Conservation (phyloP, 2,329 filamentous ascomycete species). For the Paracamarosporium sp. region DNA sequence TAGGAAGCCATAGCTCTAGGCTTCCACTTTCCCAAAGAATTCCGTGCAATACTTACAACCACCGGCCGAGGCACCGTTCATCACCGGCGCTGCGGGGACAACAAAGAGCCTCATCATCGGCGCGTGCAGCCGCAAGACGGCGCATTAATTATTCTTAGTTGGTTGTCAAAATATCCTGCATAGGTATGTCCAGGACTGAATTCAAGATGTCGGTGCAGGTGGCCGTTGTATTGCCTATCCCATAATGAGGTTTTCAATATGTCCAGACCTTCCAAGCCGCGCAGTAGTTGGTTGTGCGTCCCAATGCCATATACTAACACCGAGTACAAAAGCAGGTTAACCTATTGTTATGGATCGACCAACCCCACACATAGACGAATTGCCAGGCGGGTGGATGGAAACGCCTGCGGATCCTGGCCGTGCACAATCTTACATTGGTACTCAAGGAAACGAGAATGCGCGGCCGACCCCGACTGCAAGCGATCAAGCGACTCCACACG, state of each 20-base stretch:
- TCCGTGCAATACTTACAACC: neutral
- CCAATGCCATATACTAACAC: neutral
- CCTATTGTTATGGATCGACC: slow-evolving; percentile 35
- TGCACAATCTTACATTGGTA: slow-evolving; percentile 31
- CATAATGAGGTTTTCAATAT: neutral
- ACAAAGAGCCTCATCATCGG: neutral
- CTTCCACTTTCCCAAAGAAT: neutral
- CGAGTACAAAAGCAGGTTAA: neutral
- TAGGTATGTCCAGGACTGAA: neutral
- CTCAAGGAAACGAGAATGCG: slow-evolving; percentile 11
- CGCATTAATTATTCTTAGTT: neutral
- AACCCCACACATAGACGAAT: slow-evolving; percentile 38
- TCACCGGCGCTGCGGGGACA: neutral
- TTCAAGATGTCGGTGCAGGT: too few relatives aligned
- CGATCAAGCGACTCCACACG: neutral
- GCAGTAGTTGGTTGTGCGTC: neutral
- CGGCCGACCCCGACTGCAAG: slow-evolving; percentile 10
- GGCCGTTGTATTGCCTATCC: neutral
- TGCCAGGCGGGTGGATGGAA: slow-evolving; percentile 45
- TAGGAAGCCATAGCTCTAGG: neutral
- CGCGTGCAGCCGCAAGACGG: neutral
- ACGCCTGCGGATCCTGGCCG: slow-evolving; percentile 36
- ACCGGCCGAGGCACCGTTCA: neutral
- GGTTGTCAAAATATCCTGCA: neutral
- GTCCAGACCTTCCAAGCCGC: neutral